Evolutionary conservation across 176 grass and related monocot genomes (phyloP).

Genomic region (Phyllostachys edulis): DNA sequence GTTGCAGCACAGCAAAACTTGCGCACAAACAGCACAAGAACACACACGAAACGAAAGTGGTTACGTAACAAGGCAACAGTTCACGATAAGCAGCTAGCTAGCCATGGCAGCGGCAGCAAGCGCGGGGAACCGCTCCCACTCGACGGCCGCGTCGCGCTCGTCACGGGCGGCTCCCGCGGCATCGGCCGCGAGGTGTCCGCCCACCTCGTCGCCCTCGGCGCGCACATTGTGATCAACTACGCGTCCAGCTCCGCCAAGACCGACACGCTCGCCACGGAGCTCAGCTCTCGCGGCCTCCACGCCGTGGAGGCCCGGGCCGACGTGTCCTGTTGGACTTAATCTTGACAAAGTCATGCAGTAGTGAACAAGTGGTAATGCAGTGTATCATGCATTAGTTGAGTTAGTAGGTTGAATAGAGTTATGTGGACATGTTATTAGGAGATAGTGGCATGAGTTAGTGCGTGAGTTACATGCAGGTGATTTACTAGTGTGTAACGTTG

Average conservation of each 20-base stretch:
- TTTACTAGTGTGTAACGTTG: too few species aligned
- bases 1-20: too few species aligned
- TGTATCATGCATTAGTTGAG: too few species aligned
- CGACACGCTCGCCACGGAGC: constrained; percentile 47
- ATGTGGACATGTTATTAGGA: too few species aligned
- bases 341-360: too few species aligned
- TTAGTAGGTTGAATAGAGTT: too few species aligned
- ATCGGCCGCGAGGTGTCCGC: constrained; percentile 61
- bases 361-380: too few species aligned
- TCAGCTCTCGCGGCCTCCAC: constrained; percentile 28
- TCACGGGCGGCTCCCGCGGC: constrained; percentile 65
- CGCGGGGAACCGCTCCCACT: constrained; percentile 37
- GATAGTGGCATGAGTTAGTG: too few species aligned
- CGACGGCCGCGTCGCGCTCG: constrained; percentile 54
- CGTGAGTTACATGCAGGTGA: too few species aligned
- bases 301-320: constrained; percentile 42
- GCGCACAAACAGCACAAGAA: background rate
- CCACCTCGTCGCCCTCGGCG: constrained; percentile 67
- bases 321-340: constrained; percentile 52
- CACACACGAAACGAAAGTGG: background rate
- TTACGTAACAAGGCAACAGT: background rate
- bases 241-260: constrained; percentile 46
- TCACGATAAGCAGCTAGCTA: background rate
- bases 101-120: constrained; percentile 1
- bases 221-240: constrained; percentile 64